Evolutionary conservation across 495 filamentous ascomycete species (phyloP), one percentile per base, ranked within the genome.

Genomic region (Neurospora tetraspora): DNA sequence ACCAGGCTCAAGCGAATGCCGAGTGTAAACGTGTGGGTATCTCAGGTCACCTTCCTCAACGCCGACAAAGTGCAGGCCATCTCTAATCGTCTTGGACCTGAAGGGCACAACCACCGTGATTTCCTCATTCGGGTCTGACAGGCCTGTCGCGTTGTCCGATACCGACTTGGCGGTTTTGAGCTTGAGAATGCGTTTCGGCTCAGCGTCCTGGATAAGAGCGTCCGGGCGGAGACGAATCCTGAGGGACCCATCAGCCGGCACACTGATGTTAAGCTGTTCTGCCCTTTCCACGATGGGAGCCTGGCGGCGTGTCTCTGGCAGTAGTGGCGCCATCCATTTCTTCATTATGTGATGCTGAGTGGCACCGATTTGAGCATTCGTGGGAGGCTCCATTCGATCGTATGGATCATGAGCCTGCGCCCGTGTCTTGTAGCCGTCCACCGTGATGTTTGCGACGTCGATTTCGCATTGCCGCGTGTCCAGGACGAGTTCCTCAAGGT

Each of bases 21-120:
- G 93, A 0, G 96, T 95, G 79, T 94, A 99, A 1, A 91, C 91
- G 80, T 98, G 94, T 1, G 96, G 94, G 77, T 94, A 98, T 73
- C 94, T 87, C 68, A 82, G 78, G 77, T 98, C 94, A 18, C 89
- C 89, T 68, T 89, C 88, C 68, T 91, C 89, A 39, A 93, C 85
- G 2, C 96, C 96, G 34, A 96, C 92, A 81, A 97, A 98, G 42
- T 96, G 93, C 69, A 98, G 80, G 23, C 94, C 96, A 80, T 98
- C 96, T 39, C 91, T 86, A 73, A 94, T 88, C 47, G 87, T 86
- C 71, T 89, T 89, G 8, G 93, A 86, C 16, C 83, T 81, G 77
- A 96, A 99, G 70, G 94, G 91, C 73, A 98, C 92, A 80, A 86
- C 74, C 80, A 86, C 79, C 73, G 79, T 80, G 74, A 83, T 78